Evolutionary conservation across 2,329 filamentous ascomycete genomes (phyloP), one percentile per base, ranked within the genome.

Genomic region (Fusarium pseudoanthophilum): DNA sequence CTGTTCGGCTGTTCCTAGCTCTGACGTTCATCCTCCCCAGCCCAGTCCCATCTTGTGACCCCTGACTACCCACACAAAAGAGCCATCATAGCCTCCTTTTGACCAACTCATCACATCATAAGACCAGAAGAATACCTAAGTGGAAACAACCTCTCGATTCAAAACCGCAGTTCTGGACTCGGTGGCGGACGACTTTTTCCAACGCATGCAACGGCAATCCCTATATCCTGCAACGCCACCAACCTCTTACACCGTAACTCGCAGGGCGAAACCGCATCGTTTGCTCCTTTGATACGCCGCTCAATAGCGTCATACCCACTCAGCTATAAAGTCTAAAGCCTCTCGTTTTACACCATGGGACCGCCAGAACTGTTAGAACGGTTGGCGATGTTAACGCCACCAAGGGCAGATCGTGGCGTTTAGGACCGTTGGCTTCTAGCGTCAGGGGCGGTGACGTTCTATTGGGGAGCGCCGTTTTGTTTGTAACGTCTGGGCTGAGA

Each of bases 331-430:
- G 70, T 36, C 37, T 67, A 45, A 21, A 63, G 52, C 56, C 67
- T 58, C 60, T 34, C 34, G 11, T 60, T 53, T 32, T 63, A 16
- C 18, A 37, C 43, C 57, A 57, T 48, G 53, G 28, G 32, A 42
- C 40, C 32, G 20, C 43, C 36, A 34, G n/a, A 26, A n/a, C 32
- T 49, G 53, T 32, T 56, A 24, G 37, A 64, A 72, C 55, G 52
- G 67, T 58, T 74, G 24, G 51, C 43, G 62, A 30, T 26, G 37
- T 45, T 73, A 36, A 71, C 71, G 71, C 71, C 71, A 73, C 72
- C 20, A 65, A 40, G 26, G 26, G 34, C 18, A 59, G 61, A 74
- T 72, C 57, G 67, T 74, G 71, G 71, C 71, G 71, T 64, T 56
- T 68, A 52, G 46, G 46, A 48, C 58, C 53, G 53, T 71, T 34